Evolutionary conservation across 2,329 filamentous ascomycete species (phyloP).

Genomic region (Xylaria sp.): DNA sequence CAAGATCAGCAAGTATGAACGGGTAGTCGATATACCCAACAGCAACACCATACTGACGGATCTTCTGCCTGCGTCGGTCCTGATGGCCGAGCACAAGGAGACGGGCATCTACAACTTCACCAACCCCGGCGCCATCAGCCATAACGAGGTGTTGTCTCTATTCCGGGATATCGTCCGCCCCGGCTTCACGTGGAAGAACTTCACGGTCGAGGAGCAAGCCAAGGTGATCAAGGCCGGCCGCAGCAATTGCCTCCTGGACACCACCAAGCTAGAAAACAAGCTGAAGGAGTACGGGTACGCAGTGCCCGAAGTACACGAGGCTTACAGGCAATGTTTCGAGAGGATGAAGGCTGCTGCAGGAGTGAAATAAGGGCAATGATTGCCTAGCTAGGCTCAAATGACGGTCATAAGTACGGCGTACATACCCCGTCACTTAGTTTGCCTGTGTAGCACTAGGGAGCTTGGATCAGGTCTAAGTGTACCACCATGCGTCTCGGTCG

Average conservation of each 20-base stretch:
- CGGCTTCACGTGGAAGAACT: conserved; percentile 71
- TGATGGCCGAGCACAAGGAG: conserved; percentile 70
- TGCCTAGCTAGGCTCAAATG: not conserved
- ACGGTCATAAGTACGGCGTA: not conserved
- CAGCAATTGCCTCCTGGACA: conserved; percentile 74
- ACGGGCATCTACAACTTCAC: conserved; percentile 76
- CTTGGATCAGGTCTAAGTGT: conserved; percentile 4
- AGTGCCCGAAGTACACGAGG: conserved; percentile 70
- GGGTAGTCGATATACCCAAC: conserved; percentile 75
- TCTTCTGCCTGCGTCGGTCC: conserved; percentile 69
- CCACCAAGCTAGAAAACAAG: conserved; percentile 69
- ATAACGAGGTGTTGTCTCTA: conserved; percentile 73
- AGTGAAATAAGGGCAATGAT: conserved; percentile 55
- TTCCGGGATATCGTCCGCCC: conserved; percentile 73
- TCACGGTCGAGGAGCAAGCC: conserved; percentile 72
- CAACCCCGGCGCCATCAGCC: conserved; percentile 76
- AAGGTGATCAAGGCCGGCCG: conserved; percentile 75
- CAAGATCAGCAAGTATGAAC: conserved; percentile 73
- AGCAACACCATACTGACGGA: conserved; percentile 74
- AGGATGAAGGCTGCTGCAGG: conserved; percentile 68
- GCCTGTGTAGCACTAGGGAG: conserved; percentile 15
- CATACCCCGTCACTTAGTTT: not conserved
- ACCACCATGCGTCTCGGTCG: not conserved
- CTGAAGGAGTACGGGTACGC: conserved; percentile 68
- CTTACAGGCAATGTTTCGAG: conserved; percentile 71